These are phyloP conservation scores for Proliferodiscus dingleyae DNA, from an alignment of 2,329 filamentous ascomycete species.

Conservation along the genomic window DNA sequence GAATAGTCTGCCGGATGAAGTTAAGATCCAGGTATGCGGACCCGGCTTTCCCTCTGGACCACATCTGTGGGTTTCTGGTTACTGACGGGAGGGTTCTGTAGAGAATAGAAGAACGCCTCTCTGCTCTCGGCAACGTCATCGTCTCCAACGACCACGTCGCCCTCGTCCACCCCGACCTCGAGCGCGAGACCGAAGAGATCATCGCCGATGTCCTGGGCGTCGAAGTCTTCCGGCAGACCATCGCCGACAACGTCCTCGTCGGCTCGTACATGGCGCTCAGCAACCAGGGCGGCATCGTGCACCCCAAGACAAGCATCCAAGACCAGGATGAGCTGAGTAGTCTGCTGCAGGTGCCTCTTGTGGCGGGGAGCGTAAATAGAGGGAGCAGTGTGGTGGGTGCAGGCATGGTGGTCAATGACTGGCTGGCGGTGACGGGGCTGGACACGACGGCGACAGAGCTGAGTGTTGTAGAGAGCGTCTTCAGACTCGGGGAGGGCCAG, in stretches of 20 bases:
- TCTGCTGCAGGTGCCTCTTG: slow-evolving; percentile 89
- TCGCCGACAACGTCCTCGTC: slow-evolving; percentile 94
- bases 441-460: slow-evolving; percentile 97
- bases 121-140: slow-evolving; percentile 94
- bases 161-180: slow-evolving; percentile 90
- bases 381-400: slow-evolving; percentile 93
- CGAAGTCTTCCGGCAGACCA: slow-evolving; percentile 88
- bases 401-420: slow-evolving; percentile 96
- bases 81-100: slow-evolving; percentile 33
- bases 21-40: slow-evolving; percentile 64
- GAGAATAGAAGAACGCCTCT: slow-evolving; percentile 94
- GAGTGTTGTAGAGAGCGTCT: slow-evolving; percentile 93
- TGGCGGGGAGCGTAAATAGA: slow-evolving; percentile 89
- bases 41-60: neutral
- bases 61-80: neutral
- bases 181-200: slow-evolving; percentile 97
- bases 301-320: slow-evolving; percentile 94
- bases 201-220: slow-evolving; percentile 90
- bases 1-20: slow-evolving; percentile 84
- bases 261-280: slow-evolving; percentile 95
- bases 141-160: slow-evolving; percentile 96
- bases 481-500: slow-evolving; percentile 83
- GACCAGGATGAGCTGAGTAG: slow-evolving; percentile 96
- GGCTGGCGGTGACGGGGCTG: slow-evolving; percentile 88
- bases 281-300: slow-evolving; percentile 94